phyloP scores from a whole-genome alignment of 495 filamentous ascomycete genomes.

The Podospora anserina region DNA sequence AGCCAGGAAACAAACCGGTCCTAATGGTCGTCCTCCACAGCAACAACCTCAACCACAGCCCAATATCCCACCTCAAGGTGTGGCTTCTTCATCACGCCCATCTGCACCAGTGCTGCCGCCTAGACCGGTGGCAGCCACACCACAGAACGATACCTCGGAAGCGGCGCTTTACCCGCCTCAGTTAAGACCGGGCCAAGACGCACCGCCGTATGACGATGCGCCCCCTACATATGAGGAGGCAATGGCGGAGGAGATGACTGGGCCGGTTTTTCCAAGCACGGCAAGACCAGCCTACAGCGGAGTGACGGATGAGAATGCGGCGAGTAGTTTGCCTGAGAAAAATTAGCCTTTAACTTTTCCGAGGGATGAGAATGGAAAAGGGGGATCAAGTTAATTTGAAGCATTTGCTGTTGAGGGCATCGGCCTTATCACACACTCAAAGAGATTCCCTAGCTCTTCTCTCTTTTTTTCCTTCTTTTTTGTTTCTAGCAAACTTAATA shows the following conservation, averaged over 20 bases:
- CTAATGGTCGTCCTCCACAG: background rate
- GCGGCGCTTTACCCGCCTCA: constrained; percentile 45
- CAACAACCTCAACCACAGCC: constrained; percentile 14
- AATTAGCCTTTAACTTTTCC: constrained; percentile 5
- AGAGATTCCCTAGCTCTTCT: background rate
- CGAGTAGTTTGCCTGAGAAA: constrained; percentile 43
- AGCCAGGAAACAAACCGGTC: constrained; percentile 13
- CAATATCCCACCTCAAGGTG: background rate
- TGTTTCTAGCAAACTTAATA: background rate
- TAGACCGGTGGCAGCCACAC: constrained; percentile 20
- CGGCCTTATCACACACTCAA: background rate
- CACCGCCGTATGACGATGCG: constrained; percentile 57
- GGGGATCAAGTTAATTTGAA: background rate
- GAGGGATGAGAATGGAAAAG: no score
- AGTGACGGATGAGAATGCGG: constrained; percentile 48
- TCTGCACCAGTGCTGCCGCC: constrained; percentile 21
- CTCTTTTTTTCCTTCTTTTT: background rate
- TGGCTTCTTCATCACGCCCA: constrained; percentile 10
- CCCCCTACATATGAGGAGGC: constrained; percentile 88
- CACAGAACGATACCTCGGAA: constrained; percentile 28
- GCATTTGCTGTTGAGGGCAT: background rate
- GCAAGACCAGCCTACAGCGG: constrained; percentile 47
- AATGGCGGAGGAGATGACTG: constrained; percentile 68
- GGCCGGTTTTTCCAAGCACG: constrained; percentile 36
- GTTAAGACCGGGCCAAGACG: constrained; percentile 37